These are phyloP conservation scores for Cyberlindnera euphorbiae DNA, from an alignment of 805 yeast genomes.

Conservation along the genomic window DNA sequence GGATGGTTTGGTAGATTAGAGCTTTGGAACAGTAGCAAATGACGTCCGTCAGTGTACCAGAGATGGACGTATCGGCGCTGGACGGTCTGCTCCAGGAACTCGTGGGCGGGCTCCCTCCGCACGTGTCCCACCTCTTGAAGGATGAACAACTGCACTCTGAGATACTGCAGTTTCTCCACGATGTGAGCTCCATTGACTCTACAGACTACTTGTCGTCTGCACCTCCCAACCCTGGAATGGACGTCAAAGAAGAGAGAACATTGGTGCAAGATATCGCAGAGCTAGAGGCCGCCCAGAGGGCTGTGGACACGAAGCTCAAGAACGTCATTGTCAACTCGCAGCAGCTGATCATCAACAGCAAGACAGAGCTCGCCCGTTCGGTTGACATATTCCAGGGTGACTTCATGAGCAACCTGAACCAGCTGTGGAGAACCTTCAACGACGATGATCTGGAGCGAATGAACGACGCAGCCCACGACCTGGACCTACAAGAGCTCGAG, in stretches of 20 bases:
- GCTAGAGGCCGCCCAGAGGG: constrained; percentile 50
- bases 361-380: constrained; percentile 33
- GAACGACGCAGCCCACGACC: constrained; percentile 25
- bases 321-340: constrained; percentile 33
- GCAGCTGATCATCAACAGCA: constrained; percentile 37
- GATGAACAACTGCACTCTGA: constrained; percentile 33
- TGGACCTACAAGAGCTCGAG: constrained; percentile 21
- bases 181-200: constrained; percentile 44
- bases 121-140: constrained; percentile 22
- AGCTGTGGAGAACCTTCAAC: constrained; percentile 27
- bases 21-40: too few species aligned
- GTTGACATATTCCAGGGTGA: constrained; percentile 29
- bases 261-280: constrained; percentile 72
- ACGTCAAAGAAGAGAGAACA: constrained; percentile 27
- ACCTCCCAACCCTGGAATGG: constrained; percentile 34
- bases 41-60: not conserved
- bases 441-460: constrained; percentile 29
- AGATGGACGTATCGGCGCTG: constrained; percentile 17
- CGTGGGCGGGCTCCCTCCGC: constrained; percentile 24
- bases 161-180: constrained; percentile 31
- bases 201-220: constrained; percentile 40
- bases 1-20: too few species aligned
- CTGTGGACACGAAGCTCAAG: constrained; percentile 41
- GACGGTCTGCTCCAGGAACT: constrained; percentile 35
- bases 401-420: constrained; percentile 28